Base-by-base conservation (phyloP, 805 yeast genomes). In the Metschnikowia anglica region DNA sequence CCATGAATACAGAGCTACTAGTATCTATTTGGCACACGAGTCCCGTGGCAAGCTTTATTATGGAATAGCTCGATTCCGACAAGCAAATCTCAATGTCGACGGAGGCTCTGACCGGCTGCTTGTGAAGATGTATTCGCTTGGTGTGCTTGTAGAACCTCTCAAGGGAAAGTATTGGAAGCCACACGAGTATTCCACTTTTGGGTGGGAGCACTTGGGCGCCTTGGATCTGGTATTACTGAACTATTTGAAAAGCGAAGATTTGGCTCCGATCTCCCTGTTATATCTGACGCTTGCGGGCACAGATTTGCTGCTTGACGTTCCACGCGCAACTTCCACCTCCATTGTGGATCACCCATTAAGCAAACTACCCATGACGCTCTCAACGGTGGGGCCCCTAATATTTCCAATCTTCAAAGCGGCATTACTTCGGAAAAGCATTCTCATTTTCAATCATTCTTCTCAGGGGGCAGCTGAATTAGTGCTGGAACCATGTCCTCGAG, bases 381-480 rank as follows among this genome's bases (percentile, higher is more conserved):
- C 73, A 21, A 55, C 60, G 1, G 62, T 81, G 39, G 90, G 95
- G 0, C 90, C 93, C 0, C 63, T 82, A 37, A 65, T 81, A 2
- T 85, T 83, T 55, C 75, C 70, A 29, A 58, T 83, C 4, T 86
- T 83, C 80, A 84, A 81, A 60, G 69, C 79, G 25, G 75, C 81
- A 2, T 61, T 86, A 29, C 55, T 83, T 25, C 65, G 93, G 15
- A 74, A 79, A 44, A 65, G 79, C 27, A 70, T 86, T 4, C 47
- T 86, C 2, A 45, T 60, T 16, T 56, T 59, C 47, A 46, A 43
- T 42, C 54, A 51, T 30, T 41, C 53, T 19, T 42, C 48, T 3
- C 46, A 41, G 18, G 48, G 37, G 5, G 19, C 40, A 4, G 31
- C 38, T 4, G 44, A 44, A 31, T 43, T 48, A 3, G 28, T 48